Percentiles rank a stretch among this genome's conserved stretches.
These are phyloP conservation scores for Brassica juncea DNA, from an alignment of 345 rosid species.

Conservation along the genomic window DNA sequence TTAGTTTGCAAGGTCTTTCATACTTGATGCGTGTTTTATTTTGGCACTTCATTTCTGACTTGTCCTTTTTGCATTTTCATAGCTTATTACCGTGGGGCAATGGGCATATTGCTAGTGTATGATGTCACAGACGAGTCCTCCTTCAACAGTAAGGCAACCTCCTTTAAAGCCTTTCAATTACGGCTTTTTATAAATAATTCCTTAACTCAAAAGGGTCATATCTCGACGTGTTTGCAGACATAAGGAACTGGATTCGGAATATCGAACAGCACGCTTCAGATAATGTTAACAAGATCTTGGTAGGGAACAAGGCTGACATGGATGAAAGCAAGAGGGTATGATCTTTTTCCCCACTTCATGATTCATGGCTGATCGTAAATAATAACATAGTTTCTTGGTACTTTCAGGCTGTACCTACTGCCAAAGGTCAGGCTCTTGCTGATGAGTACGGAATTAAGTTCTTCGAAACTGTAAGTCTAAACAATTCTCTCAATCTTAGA, in stretches of 20 bases:
- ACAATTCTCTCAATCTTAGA: conserved; percentile 10
- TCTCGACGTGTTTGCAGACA: conserved; percentile 54
- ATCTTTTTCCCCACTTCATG: conserved; percentile 1
- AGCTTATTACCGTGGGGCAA: conserved; percentile 94
- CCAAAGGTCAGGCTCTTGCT: conserved; percentile 98
- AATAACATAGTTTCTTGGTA: neutral
- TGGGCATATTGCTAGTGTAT: conserved; percentile 90
- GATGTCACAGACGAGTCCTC: conserved; percentile 92
- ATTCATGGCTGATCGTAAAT: neutral
- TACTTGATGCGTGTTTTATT: neutral
- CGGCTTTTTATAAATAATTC: neutral
- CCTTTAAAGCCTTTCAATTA: conserved; percentile 8
- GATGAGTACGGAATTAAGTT: conserved; percentile 97
- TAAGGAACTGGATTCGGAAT: conserved; percentile 99
- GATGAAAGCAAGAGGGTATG: conserved; percentile 97
- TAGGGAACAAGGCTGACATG: conserved; percentile 99
- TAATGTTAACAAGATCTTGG: conserved; percentile 95
- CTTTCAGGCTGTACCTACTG: conserved; percentile 86
- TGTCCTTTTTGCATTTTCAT: conserved; percentile 9
- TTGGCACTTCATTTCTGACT: neutral
- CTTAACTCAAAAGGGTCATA: neutral
- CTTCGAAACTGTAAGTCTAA: conserved; percentile 79
- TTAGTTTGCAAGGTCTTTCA: conserved; percentile 6
- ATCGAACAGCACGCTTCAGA: conserved; percentile 99
- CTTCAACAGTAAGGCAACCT: conserved; percentile 61